These are phyloP conservation scores for Osmanthus fragrans DNA, from an alignment of 257 asterid species.

Conservation along the genomic window DNA sequence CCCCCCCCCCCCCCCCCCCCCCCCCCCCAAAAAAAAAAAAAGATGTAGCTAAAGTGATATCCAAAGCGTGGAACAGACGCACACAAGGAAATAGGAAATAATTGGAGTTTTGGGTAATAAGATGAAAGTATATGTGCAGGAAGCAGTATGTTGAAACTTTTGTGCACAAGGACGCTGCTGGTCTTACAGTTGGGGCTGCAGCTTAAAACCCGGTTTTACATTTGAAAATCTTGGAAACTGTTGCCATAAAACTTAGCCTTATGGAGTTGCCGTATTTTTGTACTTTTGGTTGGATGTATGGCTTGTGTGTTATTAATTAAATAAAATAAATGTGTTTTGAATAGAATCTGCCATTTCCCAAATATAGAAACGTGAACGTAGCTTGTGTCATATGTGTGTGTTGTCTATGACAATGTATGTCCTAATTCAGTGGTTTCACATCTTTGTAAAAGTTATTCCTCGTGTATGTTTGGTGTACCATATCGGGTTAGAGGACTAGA, in stretches of 20 bases:
- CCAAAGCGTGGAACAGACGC: not conserved
- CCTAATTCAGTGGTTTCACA: not conserved
- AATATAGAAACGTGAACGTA: not conserved
- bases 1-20: not conserved
- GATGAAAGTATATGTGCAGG: constrained; percentile 41
- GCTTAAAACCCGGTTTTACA: constrained; percentile 36
- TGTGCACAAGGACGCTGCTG: constrained; percentile 38
- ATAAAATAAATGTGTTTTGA: not conserved
- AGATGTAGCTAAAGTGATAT: not conserved
- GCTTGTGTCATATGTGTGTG: not conserved
- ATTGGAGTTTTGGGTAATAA: not conserved
- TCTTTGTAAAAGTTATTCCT: not conserved
- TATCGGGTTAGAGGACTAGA: too few species aligned
- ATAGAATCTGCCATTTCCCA: not conserved
- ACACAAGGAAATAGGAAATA: not conserved
- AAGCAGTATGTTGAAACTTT: constrained; percentile 62
- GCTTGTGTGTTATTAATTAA: not conserved
- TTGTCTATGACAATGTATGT: not conserved
- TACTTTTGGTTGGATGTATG: not conserved
- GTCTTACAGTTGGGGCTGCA: constrained; percentile 56
- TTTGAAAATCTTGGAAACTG: not conserved
- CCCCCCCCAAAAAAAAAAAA: too few species aligned
- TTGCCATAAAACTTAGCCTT: not conserved
- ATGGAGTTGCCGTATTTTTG: not conserved
- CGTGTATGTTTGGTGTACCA: not conserved